A percentile compares a stretch with the other conserved stretches of the same genome.
These are phyloP conservation scores for Echeveria elegans DNA, from an alignment of 164 flowering plant genomes.

Conservation along the genomic window DNA sequence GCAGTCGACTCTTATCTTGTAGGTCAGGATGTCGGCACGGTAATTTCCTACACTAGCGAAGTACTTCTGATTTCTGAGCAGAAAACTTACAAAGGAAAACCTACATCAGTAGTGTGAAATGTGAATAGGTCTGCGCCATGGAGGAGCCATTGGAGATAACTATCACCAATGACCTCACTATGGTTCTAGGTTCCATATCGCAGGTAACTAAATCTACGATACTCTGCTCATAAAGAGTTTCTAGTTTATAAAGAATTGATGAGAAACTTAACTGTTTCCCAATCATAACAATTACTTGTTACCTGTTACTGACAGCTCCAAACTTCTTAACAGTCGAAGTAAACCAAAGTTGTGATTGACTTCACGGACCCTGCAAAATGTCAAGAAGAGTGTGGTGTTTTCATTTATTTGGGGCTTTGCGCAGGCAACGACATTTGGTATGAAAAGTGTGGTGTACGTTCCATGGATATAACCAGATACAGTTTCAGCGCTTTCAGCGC, in stretches of 20 bases:
- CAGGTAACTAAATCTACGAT: too few species aligned
- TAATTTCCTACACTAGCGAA: constrained; percentile 7
- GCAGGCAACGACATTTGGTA: constrained; percentile 86
- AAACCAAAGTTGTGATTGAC: constrained; percentile 58
- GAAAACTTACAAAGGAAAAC: too few species aligned
- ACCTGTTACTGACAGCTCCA: background rate
- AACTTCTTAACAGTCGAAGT: constrained; percentile 41
- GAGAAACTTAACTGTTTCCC: too few species aligned
- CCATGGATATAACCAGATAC: constrained; percentile 64
- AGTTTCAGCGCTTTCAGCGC: constrained; percentile 63
- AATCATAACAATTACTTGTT: too few species aligned
- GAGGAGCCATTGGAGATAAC: constrained; percentile 86
- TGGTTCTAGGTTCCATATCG: constrained; percentile 88
- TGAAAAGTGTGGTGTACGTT: constrained; percentile 81
- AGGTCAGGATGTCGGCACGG: constrained; percentile 83
- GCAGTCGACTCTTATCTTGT: constrained; percentile 68
- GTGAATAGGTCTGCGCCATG: constrained; percentile 69
- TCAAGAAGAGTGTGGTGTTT: constrained; percentile 54
- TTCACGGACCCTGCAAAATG: constrained; percentile 80
- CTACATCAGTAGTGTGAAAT: too few species aligned
- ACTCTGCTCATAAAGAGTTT: background rate
- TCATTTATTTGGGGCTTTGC: background rate
- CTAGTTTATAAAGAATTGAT: too few species aligned
- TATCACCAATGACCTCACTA: constrained; percentile 63
- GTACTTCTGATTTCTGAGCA: too few species aligned